Evolutionary conservation across 2,329 filamentous ascomycete genomes (phyloP), one percentile per base, ranked within the genome.

Genomic region (Triangularia verruculosa): DNA sequence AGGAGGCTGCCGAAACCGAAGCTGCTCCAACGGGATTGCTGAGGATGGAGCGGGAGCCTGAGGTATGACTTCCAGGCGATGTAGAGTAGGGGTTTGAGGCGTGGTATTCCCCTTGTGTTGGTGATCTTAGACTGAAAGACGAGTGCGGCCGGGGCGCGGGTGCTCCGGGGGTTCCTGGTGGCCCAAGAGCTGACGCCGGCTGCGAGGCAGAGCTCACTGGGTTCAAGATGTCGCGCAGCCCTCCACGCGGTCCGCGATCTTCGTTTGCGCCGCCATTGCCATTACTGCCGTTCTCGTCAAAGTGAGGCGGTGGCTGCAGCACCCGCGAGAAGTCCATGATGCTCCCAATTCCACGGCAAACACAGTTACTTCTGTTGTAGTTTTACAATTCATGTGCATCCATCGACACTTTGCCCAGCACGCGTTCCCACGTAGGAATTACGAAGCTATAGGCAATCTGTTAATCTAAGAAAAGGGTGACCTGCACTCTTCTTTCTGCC

Each of bases 41-140:
- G 65, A 71, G 70, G 67, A 71, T 72, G 59, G 74, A 70, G 57
- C 71, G 65, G 61, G 73, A 64, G 67, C 74, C 67, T 22, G 68
- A 62, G 15, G 64, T 62, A 27, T 70, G 67, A 52, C 62, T 67
- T 51, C 43, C 61, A 63, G 73, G 70, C 47, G 74, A 71, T 54
- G 69, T 70, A 7, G 69, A 60, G 61, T 72, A 73, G 65, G 72
- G 66, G 68, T 64, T 61, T 17, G 66, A 69, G 34, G 64, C 67
- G 62, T 67, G 69, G 55, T 69, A 66, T 39, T 69, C 67, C 9
- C 66, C 66, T 66, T 79, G 78, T 57, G 80, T 79, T 66, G 81
- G 80, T 64, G 82, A 83, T 72, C 81, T 78, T 73, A 83, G 74
- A 72, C 74, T 79, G 73, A 83, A 82, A 64, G 78, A 76, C 62